phyloP scores from a whole-genome alignment of 2,329 filamentous ascomycete genomes.

The Fusarium sp. region DNA sequence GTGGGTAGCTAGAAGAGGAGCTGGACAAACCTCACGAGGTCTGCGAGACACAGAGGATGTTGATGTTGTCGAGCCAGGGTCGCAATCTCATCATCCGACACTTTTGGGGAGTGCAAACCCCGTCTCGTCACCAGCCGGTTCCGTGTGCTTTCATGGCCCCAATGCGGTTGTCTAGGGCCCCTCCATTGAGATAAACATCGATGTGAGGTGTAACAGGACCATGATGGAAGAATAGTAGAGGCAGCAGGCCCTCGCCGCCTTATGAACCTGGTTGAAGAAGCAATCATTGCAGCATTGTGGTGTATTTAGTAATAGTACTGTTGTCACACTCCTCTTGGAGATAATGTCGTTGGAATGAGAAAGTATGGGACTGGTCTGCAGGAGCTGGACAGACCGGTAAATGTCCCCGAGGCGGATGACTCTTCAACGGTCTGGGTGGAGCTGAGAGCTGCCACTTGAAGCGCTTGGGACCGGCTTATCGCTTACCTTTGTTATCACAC shows the following conservation, averaged over 20 bases:
- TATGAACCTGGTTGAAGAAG: slow-evolving; percentile 31
- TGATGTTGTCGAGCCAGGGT: slow-evolving; percentile 79
- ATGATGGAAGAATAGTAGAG: slow-evolving; percentile 7
- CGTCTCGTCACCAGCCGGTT: slow-evolving; percentile 1
- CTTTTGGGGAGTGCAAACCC: slow-evolving; percentile 42
- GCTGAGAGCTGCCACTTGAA: not conserved
- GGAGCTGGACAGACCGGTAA: not conserved
- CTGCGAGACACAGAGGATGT: slow-evolving; percentile 83
- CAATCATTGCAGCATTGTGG: slow-evolving; percentile 38
- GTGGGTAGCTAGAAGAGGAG: not conserved
- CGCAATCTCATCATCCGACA: slow-evolving; percentile 78
- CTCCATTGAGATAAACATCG: slow-evolving; percentile 14
- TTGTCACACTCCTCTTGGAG: not conserved
- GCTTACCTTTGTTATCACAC: slow-evolving; percentile 28
- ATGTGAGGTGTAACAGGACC: not conserved
- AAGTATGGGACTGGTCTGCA: not conserved
- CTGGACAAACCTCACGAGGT: slow-evolving; percentile 77
- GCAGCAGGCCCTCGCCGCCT: slow-evolving; percentile 30
- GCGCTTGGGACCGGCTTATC: slow-evolving; percentile 33
- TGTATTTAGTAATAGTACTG: not conserved
- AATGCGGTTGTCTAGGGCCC: slow-evolving; percentile 1
- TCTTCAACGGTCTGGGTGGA: slow-evolving; percentile 23
- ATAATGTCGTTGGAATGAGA: not conserved
- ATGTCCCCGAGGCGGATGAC: slow-evolving; percentile 19
- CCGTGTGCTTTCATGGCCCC: not conserved